Base-by-base conservation (phyloP, 1,284 basidiomycete genomes). In the Phylloporus sp. region DNA sequence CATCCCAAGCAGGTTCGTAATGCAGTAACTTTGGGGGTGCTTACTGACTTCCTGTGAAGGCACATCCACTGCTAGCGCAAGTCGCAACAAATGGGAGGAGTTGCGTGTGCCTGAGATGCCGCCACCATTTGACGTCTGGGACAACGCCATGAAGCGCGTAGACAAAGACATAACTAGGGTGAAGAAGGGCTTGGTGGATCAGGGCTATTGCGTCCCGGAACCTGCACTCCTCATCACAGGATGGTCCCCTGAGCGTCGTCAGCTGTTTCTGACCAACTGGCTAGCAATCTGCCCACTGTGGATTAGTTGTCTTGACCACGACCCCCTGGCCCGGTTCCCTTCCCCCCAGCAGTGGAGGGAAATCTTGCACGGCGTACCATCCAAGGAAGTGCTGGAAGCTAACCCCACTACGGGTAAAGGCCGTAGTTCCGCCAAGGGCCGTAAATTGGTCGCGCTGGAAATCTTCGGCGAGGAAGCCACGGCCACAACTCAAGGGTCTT, bases 221-320 rank as follows among this genome's bases (percentile, higher is more conserved):
- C 69, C 56, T 3, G 47, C 62, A 8, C 35, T 70, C 10, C 65
- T 70, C 11, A 39, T 70, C 3, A 17, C 41, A 7, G 25, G 39
- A 17, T 32, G 59, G 25, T 14, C 39, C 11, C 25, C 60, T 6
- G 32, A 66, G 39, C 14, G n/a, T 29, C 15, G 27, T 12, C 32
- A 64, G 19, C 20, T 49, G 4, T 67, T 52, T 45, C 52, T 67
- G 37, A 58, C 41, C 19, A 70, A 70, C 63, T 70, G 68, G 69
- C 43, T 70, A 1, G 62, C 25, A 25, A 29, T 53, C 6, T 6
- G 27, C 19, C n/a, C n/a, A 5, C 27, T 27, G 19, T 53, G 52
- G 52, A 53, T 53, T 12, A 25, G 27, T 27, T 19, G 6, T 3
- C 52, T 53, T 12, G 4, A 53, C 14, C 25, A 47, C 23, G 23